Evolutionary conservation across 495 filamentous ascomycete genomes (phyloP).

Genomic region (Penicillium bovifimosum): DNA sequence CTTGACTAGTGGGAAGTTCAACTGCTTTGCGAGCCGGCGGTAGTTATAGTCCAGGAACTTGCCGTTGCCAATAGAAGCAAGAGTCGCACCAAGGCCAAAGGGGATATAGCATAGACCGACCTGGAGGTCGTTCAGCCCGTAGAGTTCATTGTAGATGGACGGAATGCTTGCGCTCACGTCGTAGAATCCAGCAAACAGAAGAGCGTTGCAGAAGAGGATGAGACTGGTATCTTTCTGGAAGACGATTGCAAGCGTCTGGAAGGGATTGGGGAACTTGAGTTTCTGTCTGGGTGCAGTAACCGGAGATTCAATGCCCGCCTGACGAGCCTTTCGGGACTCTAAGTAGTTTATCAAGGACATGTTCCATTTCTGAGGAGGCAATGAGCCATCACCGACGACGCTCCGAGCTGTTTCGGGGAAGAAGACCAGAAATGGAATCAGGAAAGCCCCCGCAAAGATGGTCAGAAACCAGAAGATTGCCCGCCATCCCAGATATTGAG

Average conservation of each 20-base stretch:
- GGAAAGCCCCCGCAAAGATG: slow-evolving; percentile 47
- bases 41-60: slow-evolving; percentile 60
- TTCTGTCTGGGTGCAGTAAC: slow-evolving; percentile 31
- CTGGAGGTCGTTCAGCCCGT: slow-evolving; percentile 44
- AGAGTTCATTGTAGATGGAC: slow-evolving; percentile 35
- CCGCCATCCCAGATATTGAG: slow-evolving; percentile 63
- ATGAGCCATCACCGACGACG: slow-evolving; percentile 43
- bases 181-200: slow-evolving; percentile 44
- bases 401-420: slow-evolving; percentile 44
- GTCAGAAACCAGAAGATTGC: slow-evolving; percentile 74
- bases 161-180: slow-evolving; percentile 40
- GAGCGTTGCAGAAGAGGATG: slow-evolving; percentile 37
- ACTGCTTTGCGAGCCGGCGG: slow-evolving; percentile 30
- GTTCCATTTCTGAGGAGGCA: slow-evolving; percentile 31
- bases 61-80: slow-evolving; percentile 83
- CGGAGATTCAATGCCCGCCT: slow-evolving; percentile 11
- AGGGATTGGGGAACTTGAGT: slow-evolving; percentile 63
- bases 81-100: slow-evolving; percentile 53
- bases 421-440: slow-evolving; percentile 29
- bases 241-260: slow-evolving; percentile 60
- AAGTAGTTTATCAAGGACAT: slow-evolving; percentile 30
- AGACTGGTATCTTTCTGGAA: slow-evolving; percentile 48
- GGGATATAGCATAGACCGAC: slow-evolving; percentile 48
- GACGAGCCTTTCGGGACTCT: slow-evolving; percentile 20
- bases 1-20: slow-evolving; percentile 44